Evolutionary conservation across 805 yeast genomes (phyloP), one percentile per base, ranked within the genome.

Genomic region (Zygotorulaspora florentina): DNA sequence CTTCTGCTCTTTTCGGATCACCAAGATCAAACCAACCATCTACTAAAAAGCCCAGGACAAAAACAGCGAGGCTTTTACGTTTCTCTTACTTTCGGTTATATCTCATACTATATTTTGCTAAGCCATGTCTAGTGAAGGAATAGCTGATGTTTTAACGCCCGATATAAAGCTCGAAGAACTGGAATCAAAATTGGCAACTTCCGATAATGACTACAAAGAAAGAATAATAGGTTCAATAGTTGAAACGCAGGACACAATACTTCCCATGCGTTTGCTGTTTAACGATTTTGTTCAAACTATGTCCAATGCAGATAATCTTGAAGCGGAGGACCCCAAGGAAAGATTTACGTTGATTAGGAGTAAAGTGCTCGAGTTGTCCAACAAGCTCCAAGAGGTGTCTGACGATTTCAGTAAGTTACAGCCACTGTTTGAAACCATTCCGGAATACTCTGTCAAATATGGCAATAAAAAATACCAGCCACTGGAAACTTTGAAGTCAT

Each of bases 241-340:
- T 3, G 49, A 43, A 17, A 42, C 54, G 5, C 51, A 52, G 35
- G 43, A 43, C 3, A 46, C 54, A 7, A 54, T 54, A 30, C 48
- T 52, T 25, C 59, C 59, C 40, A 48, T 55, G 48, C 36, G 58
- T 25, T 38, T 59, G 12, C 52, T 52, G 33, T 56, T 63, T 30
- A 62, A 59, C 42, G 65, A 58, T 9, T 57, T 62, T 18, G 43
- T 62, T 16, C 56, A 52, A 35, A 47, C 52, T 8, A 41, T 63
- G 48, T 53, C 66, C 2, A 49, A 40, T n/a, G 39, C 56, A n/a
- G 59, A 54, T 17, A 39, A 35, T 9, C 44, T 42, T 46, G 30
- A 20, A 10, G 42, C 36, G 4, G 45, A 35, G 8, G 36, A 53
- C 15, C 43, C 58, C 3, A 51, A 51, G 34, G 65, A 62, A 36